These are phyloP conservation scores for Chalaropsis ovoidea DNA, from an alignment of 2,329 filamentous ascomycete species.

Conservation along the genomic window DNA sequence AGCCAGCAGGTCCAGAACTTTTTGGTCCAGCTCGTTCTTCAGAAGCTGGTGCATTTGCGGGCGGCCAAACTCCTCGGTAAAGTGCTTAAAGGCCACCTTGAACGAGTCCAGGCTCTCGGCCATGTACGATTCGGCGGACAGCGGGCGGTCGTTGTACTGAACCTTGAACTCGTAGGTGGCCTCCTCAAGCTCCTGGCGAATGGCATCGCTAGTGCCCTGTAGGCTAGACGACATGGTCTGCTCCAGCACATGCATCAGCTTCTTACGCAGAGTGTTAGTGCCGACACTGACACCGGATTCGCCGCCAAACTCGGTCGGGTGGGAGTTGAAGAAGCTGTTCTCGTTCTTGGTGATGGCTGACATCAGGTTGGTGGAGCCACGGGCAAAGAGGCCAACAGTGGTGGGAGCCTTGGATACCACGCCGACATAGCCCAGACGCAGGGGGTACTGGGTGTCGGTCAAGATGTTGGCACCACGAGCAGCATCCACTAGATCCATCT, in stretches of 20 bases:
- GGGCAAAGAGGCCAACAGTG: constrained; percentile 66
- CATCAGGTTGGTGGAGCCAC: constrained; percentile 68
- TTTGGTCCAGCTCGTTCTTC: constrained; percentile 87
- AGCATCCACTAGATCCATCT: constrained; percentile 94
- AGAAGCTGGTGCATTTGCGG: constrained; percentile 80
- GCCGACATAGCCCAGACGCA: constrained; percentile 91
- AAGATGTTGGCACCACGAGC: constrained; percentile 67
- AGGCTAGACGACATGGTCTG: constrained; percentile 93
- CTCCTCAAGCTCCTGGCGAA: constrained; percentile 89
- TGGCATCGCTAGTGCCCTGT: constrained; percentile 80
- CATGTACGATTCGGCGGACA: constrained; percentile 92
- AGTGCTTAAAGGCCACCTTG: constrained; percentile 95
- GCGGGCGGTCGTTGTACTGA: constrained; percentile 91
- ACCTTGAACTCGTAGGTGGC: constrained; percentile 98
- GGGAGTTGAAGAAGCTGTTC: constrained; percentile 71
- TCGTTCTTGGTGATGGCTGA: constrained; percentile 80
- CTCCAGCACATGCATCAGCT: constrained; percentile 92
- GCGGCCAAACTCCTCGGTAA: constrained; percentile 79
- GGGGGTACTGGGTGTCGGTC: constrained; percentile 81
- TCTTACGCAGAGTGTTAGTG: constrained; percentile 78
- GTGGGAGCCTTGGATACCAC: constrained; percentile 76
- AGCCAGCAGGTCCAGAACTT: constrained; percentile 83
- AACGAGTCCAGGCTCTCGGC: constrained; percentile 91
- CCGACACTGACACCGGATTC: constrained; percentile 66
- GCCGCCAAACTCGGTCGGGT: constrained; percentile 69